Conservation (phyloP, 2,329 filamentous ascomycete species). For the Ambrosiella cleistominuta region DNA sequence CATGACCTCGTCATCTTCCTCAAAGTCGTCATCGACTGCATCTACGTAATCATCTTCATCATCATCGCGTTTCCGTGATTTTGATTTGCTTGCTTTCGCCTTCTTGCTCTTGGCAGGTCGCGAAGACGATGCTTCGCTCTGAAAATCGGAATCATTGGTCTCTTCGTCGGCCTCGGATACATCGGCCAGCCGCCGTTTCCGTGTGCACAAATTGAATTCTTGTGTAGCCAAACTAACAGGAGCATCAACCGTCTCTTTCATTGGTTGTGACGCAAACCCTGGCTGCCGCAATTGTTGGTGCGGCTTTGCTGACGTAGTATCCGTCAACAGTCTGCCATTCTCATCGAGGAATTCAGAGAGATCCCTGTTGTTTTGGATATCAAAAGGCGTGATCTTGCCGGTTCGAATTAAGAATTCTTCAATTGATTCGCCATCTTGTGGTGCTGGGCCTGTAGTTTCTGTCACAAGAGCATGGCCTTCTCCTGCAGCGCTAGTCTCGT, state of each 20-base stretch:
- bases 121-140: constrained; percentile 16
- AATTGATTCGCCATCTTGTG: constrained; percentile 48
- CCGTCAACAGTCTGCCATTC: constrained; percentile 17
- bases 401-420: constrained; percentile 86
- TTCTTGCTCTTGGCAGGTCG: constrained; percentile 14
- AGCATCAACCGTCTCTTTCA: constrained; percentile 3
- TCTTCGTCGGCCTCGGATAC: background rate
- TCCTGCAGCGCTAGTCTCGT: background rate
- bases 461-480: background rate
- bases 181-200: constrained; percentile 6
- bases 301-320: constrained; percentile 26
- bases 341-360: constrained; percentile 48
- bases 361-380: constrained; percentile 45
- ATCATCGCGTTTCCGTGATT: background rate
- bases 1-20: constrained; percentile 5
- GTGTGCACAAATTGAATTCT: constrained; percentile 7
- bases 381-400: constrained; percentile 94
- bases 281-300: constrained; percentile 59
- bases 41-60: constrained; percentile 5
- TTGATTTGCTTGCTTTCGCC: background rate
- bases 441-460: constrained; percentile 3
- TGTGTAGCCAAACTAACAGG: background rate
- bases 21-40: constrained; percentile 2
- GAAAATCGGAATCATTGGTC: constrained; percentile 27
- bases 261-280: constrained; percentile 41